Evolutionary conservation across 1,284 basidiomycete genomes (phyloP), one percentile per base, ranked within the genome.

Genomic region (Fistulina hepatica): DNA sequence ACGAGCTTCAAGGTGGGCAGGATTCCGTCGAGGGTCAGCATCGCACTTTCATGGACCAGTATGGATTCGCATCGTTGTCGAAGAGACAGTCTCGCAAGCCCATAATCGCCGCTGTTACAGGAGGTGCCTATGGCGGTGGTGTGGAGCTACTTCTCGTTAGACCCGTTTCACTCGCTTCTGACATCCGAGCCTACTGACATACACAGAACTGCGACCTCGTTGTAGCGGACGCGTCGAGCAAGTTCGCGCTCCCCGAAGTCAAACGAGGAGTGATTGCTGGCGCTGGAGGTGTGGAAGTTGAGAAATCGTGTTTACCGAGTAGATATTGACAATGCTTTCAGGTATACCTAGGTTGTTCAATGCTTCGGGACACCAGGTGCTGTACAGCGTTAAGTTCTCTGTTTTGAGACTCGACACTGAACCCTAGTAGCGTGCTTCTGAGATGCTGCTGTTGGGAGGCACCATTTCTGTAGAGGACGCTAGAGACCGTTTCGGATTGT

Each of bases 161-260:
- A n/a, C n/a, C n/a, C n/a, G n/a, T n/a, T n/a, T n/a, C n/a, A n/a
- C n/a, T n/a, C n/a, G n/a, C n/a, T n/a, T n/a, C n/a, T n/a, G n/a
- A n/a, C n/a, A n/a, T n/a, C n/a, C n/a, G n/a, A n/a, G n/a, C n/a
- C n/a, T n/a, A n/a, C n/a, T n/a, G n/a, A n/a, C n/a, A n/a, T n/a
- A n/a, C n/a, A 31, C 54, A 90, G 7, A 91, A 91, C 46, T 89
- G 83, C 47, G 88, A 92, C 53, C 54, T 91, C 19, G 82, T 90
- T 21, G 60, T 93, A n/a, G 80, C 85, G 2, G 71, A 67, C 39
- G 65, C 77, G 31, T 69, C 76, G 9, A 78, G 82, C 5, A 73
- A 70, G 40, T 81, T 93, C 43, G 82, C 73, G 3, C 65, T 91
- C 23, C 85, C 85, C 0, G 89, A 92, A 50, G 88, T 88, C 2